phyloP scores from a whole-genome alignment of 1,284 basidiomycete genomes.

The Meira miltonrushii region DNA sequence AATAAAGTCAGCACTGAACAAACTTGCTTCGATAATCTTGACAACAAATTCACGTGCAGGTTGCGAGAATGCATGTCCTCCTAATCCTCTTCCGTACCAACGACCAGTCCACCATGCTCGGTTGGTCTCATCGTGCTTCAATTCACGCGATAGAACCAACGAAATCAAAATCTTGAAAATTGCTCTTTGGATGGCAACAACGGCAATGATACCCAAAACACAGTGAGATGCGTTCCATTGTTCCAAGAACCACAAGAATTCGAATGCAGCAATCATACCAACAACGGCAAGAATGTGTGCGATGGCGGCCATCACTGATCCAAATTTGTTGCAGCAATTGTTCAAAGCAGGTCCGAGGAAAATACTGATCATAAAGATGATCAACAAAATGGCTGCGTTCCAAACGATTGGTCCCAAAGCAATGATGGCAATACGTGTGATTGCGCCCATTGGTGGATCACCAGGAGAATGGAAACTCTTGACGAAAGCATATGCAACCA shows the following conservation, averaged over 20 bases:
- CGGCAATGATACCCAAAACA: slow-evolving; percentile 56
- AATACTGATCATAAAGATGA: slow-evolving; percentile 80
- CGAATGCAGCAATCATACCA: slow-evolving; percentile 43
- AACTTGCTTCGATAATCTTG: slow-evolving; percentile 52
- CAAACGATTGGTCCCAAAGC: slow-evolving; percentile 90
- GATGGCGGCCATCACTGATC: slow-evolving; percentile 50
- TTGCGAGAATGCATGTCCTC: slow-evolving; percentile 51
- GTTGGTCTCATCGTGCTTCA: slow-evolving; percentile 53
- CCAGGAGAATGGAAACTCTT: slow-evolving; percentile 46
- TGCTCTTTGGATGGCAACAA: slow-evolving; percentile 51
- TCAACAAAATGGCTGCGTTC: slow-evolving; percentile 81
- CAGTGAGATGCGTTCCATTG: slow-evolving; percentile 86
- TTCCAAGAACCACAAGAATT: slow-evolving; percentile 80
- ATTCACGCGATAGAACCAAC: slow-evolving; percentile 48
- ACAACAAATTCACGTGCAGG: slow-evolving; percentile 51
- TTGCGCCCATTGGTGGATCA: slow-evolving; percentile 59
- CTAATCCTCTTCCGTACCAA: slow-evolving; percentile 51
- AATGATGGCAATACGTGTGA: slow-evolving; percentile 88
- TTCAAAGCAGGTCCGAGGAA: slow-evolving; percentile 89
- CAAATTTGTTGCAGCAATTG: slow-evolving; percentile 56
- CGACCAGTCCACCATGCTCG: slow-evolving; percentile 53
- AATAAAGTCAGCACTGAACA: slow-evolving; percentile 49
- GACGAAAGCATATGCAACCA: slow-evolving; percentile 51
- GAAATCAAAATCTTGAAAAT: slow-evolving; percentile 52
- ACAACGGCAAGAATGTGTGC: slow-evolving; percentile 48